These are phyloP conservation scores for Yarrowia alimentaria DNA, from an alignment of 805 yeast species.

Conservation along the genomic window DNA sequence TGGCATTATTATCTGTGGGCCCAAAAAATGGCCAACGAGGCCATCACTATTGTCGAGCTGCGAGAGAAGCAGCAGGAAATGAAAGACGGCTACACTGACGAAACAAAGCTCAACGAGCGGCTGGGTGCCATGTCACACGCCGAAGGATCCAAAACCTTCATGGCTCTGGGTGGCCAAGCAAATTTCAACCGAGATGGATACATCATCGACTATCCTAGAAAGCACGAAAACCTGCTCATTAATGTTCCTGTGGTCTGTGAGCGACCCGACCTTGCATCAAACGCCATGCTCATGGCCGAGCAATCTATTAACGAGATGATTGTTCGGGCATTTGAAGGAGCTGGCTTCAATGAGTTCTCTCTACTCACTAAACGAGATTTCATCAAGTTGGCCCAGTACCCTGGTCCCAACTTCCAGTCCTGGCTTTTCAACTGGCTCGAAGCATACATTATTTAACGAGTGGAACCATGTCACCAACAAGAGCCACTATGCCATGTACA, in stretches of 20 bases:
- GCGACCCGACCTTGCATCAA: not conserved
- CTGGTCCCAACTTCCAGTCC: not conserved
- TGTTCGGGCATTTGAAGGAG: conserved; percentile 8
- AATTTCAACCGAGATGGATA: no score
- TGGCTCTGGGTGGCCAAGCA: no score
- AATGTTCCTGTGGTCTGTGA: conserved; percentile 18
- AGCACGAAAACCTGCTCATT: conserved; percentile 15
- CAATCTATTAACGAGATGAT: conserved; percentile 23
- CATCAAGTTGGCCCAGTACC: conserved; percentile 6
- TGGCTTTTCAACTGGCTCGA: conserved; percentile 27
- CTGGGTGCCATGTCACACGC: conserved; percentile 7
- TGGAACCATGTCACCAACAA: not conserved
- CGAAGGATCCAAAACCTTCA: not conserved
- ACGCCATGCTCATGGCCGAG: conserved; percentile 20
- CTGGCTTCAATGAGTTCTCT: conserved; percentile 17
- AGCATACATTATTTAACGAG: conserved; percentile 18
- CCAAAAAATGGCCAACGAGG: conserved; percentile 25
- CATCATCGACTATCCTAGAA: no score
- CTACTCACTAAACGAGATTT: conserved; percentile 6
- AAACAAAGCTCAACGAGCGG: conserved; percentile 7
- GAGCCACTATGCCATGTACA: no score
- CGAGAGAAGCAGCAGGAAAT: conserved; percentile 14
- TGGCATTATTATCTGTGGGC: conserved; percentile 26
- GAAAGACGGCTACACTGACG: conserved; percentile 12
- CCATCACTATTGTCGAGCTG: conserved; percentile 13